Evolutionary conservation across 768 basidiomycete genomes (phyloP), one percentile per base, ranked within the genome.

Genomic region (Lactarius sp.): DNA sequence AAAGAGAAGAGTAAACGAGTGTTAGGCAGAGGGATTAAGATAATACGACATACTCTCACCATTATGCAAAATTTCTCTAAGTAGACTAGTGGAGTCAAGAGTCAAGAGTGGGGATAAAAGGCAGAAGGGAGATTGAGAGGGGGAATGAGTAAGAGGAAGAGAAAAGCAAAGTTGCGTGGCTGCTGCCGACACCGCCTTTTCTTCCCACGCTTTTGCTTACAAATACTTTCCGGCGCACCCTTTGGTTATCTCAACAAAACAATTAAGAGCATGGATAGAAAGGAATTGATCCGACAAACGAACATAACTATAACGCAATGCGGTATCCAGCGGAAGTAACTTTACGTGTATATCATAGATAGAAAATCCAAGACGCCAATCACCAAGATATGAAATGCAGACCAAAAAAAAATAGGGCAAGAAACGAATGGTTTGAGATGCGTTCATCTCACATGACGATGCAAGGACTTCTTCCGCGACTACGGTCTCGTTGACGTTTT

Each of bases 371-470:
- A 65, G 22, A 54, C 47, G 14, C 18, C 41, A 44, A 14, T 52
- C 34, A 52, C 4, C 52, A 56, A 60, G 52, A 56, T 60, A 65
- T 22, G 34, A 55, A 37, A 54, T 33, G 20, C 61, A 33, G 20
- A 37, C 42, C 37, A 60, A 41, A 50, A 12, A 39, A 47, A 63
- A 50, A n/a, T 27, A 59, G 27, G 14, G 47, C 49, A 56, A 51
- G 49, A 51, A 52, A 65, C 22, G 41, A 60, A 60, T 34, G 53
- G 33, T 46, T 33, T 37, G n/a, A 53, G 37, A 27, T 16, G n/a
- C 36, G 50, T 20, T 36, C 36, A 13, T 61, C 54, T 77, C 71
- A 79, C 77, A 77, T 77, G 54, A 80, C 66, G 50, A 75, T 71
- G 62, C 79, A 80, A 51, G 70, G 67, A 63, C 66, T 70, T 53